Conservation (phyloP, 306 rosid genomes). For the Cucumis sativus region Cucumber_9930_V3 NC_026655.2:21610001-21610500, state of each 20-base stretch:
- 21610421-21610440: not conserved
- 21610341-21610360: no score
- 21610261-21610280: not conserved
- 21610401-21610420: no score
- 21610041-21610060: conserved; percentile 1
- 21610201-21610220: not conserved
- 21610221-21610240: not conserved
- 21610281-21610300: not conserved
- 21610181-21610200: not conserved
- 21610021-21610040: not conserved
- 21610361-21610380: no score
- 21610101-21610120: not conserved
- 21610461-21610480: not conserved
- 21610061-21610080: conserved; percentile 10
- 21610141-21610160: not conserved
- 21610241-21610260: not conserved
- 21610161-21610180: not conserved
- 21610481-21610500: not conserved
- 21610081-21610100: not conserved
- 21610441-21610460: not conserved
- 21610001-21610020: conserved; percentile 84
- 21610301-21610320: no score
- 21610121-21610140: conserved; percentile 3
- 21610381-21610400: no score
- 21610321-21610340: not conserved